Evolutionary conservation across 1,139 yeast genomes (phyloP).

Genomic region (Pichia sp.): DNA sequence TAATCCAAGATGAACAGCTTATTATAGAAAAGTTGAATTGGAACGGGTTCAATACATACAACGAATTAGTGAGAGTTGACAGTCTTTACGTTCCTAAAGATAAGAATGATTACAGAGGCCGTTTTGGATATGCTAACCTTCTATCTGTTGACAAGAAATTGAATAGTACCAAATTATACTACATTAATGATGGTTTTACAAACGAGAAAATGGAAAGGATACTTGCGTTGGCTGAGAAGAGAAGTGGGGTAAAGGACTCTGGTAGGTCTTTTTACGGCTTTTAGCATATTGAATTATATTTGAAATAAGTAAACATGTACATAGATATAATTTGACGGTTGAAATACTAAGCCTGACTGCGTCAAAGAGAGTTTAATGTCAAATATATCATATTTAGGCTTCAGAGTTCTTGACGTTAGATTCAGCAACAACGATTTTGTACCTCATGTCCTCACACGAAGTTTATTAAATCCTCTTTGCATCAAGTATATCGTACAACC

Average conservation of each 20-base stretch:
- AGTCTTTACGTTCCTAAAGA: slow-evolving; percentile 39
- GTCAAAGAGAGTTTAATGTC: too few relatives aligned
- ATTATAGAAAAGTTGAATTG: slow-evolving; percentile 64
- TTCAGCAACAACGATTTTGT: too few relatives aligned
- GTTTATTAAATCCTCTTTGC: slow-evolving; percentile 18
- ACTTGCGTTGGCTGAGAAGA: slow-evolving; percentile 73
- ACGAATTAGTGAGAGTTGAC: slow-evolving; percentile 52
- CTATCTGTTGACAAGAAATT: slow-evolving; percentile 40
- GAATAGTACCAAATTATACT: slow-evolving; percentile 41
- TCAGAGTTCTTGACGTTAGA: too few relatives aligned
- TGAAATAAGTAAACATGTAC: background rate
- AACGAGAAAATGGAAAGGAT: slow-evolving; percentile 80
- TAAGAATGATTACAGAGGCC: slow-evolving; percentile 29
- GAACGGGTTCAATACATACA: slow-evolving; percentile 64
- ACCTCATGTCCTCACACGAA: slow-evolving; percentile 11
- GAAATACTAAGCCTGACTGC: background rate
- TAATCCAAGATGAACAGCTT: slow-evolving; percentile 57
- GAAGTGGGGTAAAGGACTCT: slow-evolving; percentile 55
- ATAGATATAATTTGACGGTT: background rate
- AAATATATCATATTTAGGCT: too few relatives aligned
- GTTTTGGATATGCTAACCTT: slow-evolving; percentile 63
- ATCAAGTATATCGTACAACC: slow-evolving; percentile 51
- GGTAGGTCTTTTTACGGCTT: slow-evolving; percentile 46
- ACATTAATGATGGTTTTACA: slow-evolving; percentile 69
- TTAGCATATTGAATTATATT: background rate